phyloP scores from a whole-genome alignment of 352 stramenopile genomes.

The Phytophthora palmivora region DNA sequence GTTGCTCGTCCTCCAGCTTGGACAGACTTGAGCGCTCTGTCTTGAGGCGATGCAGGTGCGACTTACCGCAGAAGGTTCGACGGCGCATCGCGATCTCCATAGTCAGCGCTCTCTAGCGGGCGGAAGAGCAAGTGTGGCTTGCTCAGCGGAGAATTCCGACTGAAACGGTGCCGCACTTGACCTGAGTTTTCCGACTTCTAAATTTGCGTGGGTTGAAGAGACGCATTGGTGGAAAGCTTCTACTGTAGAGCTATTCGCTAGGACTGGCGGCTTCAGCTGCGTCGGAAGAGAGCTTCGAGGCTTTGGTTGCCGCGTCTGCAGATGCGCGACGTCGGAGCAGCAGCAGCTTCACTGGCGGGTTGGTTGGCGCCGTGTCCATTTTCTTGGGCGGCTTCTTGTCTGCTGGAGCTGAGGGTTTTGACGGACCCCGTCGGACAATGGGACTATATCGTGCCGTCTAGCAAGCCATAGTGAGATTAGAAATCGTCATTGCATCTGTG shows the following conservation, averaged over 20 bases:
- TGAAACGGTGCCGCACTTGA: slow-evolving; percentile 25
- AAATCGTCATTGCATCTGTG: slow-evolving; percentile 1
- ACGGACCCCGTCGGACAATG: slow-evolving; percentile 12
- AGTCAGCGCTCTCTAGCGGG: background rate
- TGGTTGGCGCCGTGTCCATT: slow-evolving; percentile 40
- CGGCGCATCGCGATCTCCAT: slow-evolving; percentile 40
- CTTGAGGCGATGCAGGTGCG: slow-evolving; percentile 38
- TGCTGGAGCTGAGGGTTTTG: slow-evolving; percentile 12
- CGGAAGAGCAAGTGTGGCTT: slow-evolving; percentile 19
- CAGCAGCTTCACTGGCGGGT: slow-evolving; percentile 71
- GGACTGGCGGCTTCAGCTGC: background rate
- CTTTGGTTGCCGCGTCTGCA: slow-evolving; percentile 8
- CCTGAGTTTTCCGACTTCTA: slow-evolving; percentile 31
- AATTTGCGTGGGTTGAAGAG: background rate
- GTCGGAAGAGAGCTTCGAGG: slow-evolving; percentile 23
- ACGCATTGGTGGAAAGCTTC: slow-evolving; percentile 2
- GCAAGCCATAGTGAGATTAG: background rate
- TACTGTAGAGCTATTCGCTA: too few species aligned
- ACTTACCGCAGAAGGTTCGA: slow-evolving; percentile 38
- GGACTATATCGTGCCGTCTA: slow-evolving; percentile 5
- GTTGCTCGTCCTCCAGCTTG: slow-evolving; percentile 34
- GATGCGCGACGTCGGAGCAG: slow-evolving; percentile 52
- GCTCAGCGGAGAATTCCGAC: slow-evolving; percentile 9
- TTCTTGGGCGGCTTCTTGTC: slow-evolving; percentile 34
- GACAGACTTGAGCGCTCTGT: slow-evolving; percentile 38